These are phyloP conservation scores for Medicago lupulina DNA, from an alignment of 306 rosid species.

Conservation along the genomic window DNA sequence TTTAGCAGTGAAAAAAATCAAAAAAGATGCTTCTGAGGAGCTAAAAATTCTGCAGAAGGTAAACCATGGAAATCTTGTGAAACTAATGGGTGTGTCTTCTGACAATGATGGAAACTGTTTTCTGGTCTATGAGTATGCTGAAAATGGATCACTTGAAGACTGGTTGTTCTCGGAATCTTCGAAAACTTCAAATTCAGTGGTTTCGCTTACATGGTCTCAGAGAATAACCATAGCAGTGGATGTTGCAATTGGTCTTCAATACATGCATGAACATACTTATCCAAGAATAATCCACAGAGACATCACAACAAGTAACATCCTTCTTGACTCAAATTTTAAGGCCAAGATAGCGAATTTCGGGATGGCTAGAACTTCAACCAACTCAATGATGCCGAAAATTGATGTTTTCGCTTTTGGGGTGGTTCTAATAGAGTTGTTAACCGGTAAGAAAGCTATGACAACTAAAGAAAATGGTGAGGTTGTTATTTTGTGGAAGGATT, in stretches of 20 bases:
- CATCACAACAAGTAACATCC: slow-evolving; percentile 71
- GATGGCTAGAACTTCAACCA: slow-evolving; percentile 63
- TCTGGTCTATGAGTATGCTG: slow-evolving; percentile 75
- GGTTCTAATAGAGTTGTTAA: slow-evolving; percentile 69
- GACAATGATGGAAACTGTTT: slow-evolving; percentile 55
- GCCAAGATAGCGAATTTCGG: slow-evolving; percentile 83
- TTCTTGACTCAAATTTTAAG: slow-evolving; percentile 68
- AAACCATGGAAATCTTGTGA: slow-evolving; percentile 82
- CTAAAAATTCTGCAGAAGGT: slow-evolving; percentile 78
- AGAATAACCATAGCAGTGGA: slow-evolving; percentile 77
- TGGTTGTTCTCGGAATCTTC: slow-evolving; percentile 58
- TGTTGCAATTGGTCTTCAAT: slow-evolving; percentile 78
- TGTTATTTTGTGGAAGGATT: slow-evolving; percentile 70
- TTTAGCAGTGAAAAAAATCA: slow-evolving; percentile 63
- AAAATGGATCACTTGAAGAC: slow-evolving; percentile 75
- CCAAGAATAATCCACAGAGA: slow-evolving; percentile 81
- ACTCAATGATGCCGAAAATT: slow-evolving; percentile 53
- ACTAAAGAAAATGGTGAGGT: slow-evolving; percentile 61
- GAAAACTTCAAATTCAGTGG: slow-evolving; percentile 33
- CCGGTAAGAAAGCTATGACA: slow-evolving; percentile 63
- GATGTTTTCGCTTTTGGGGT: slow-evolving; percentile 81
- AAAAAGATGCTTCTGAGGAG: slow-evolving; percentile 70
- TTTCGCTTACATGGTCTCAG: slow-evolving; percentile 70
- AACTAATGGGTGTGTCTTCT: slow-evolving; percentile 66
- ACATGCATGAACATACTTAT: slow-evolving; percentile 81